Evolutionary conservation across 148 eudicot genomes (phyloP), one percentile per base, ranked within the genome.

Genomic region (Rhododendron simsii): DNA sequence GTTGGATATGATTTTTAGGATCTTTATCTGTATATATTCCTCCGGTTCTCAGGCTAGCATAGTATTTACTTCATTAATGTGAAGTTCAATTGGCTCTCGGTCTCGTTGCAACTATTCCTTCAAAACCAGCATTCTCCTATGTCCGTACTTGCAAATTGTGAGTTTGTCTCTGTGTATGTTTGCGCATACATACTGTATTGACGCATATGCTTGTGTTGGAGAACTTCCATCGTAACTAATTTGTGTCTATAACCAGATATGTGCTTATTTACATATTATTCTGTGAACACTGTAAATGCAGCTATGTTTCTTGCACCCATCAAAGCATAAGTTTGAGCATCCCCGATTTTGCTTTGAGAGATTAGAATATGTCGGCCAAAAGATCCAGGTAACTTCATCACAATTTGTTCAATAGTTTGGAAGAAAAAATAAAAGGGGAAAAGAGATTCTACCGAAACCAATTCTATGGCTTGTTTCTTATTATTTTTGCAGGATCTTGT

Each of bases 271-370:
- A 81, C 74, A 81, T 61, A 4, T 67, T 53, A 11, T 20, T 69
- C 30, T 69, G 35, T 69, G 18, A 28, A 69, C 33, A 4, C 41
- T 21, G 37, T 2, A 37, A 81, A 77, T 84, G 77, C 98, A 97
- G 99, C 98, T 97, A 50, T 88, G 87, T 85, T 97, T 97, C 91
- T 26, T 93, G 90, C 99, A 97, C 87, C 99, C 99, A 28, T 97
- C 99, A 84, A 95, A 90, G 83, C 77, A 94, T 88, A 97, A 97
- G 89, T 97, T 91, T 86, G 96, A 97, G 91, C 99, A 97, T 87
- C 99, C 99, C 41, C 92, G 99, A 86, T 97, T 97, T 91, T 97
- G 98, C 93, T 94, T 89, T 26, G 99, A 97, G 91, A 92, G 99
- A 59, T 80, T 97, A 85, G 99, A 97, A 91, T 97, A 95, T 73